These are phyloP conservation scores for Cercophora samala DNA, from an alignment of 495 filamentous ascomycete genomes.

Conservation along the genomic window DNA sequence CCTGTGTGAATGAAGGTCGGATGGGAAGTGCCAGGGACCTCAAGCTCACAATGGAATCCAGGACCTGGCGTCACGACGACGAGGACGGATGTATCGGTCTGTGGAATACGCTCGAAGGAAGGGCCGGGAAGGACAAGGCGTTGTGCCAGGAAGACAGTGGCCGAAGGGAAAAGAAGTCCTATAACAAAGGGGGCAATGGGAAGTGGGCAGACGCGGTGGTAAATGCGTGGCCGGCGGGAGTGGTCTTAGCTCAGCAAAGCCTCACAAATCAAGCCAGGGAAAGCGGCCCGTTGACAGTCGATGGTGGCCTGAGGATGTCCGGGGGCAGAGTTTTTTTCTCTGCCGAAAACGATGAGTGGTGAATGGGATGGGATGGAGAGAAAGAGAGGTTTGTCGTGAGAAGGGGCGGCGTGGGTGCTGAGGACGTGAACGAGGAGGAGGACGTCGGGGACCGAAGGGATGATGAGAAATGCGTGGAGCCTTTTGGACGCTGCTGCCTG, in stretches of 20 bases:
- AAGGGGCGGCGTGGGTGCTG: slow-evolving; percentile 11
- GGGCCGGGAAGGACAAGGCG: background rate
- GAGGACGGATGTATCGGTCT: background rate
- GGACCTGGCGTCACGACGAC: slow-evolving; percentile 14
- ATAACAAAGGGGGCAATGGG: slow-evolving; percentile 12
- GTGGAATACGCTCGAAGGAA: background rate
- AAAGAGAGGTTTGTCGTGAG: slow-evolving; percentile 19
- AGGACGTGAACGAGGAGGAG: background rate
- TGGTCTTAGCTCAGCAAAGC: slow-evolving; percentile 12
- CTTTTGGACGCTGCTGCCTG: slow-evolving; percentile 34
- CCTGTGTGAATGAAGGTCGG: background rate
- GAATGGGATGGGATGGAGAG: slow-evolving; percentile 13
- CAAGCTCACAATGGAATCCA: background rate
- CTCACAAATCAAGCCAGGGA: background rate
- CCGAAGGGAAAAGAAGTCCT: slow-evolving; percentile 19
- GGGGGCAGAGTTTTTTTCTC: slow-evolving; percentile 12
- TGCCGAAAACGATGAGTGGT: slow-evolving; percentile 16
- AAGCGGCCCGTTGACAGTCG: background rate
- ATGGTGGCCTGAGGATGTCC: background rate
- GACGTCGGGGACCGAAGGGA: slow-evolving; percentile 10
- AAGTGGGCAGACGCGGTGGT: slow-evolving; percentile 1
- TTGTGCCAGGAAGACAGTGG: slow-evolving; percentile 11
- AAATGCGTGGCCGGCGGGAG: background rate
- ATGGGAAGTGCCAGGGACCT: slow-evolving; percentile 8
- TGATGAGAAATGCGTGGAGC: slow-evolving; percentile 38